These are phyloP conservation scores for Rutstroemia sp. DNA, from an alignment of 2,329 filamentous ascomycete species.

Conservation along the genomic window DNA sequence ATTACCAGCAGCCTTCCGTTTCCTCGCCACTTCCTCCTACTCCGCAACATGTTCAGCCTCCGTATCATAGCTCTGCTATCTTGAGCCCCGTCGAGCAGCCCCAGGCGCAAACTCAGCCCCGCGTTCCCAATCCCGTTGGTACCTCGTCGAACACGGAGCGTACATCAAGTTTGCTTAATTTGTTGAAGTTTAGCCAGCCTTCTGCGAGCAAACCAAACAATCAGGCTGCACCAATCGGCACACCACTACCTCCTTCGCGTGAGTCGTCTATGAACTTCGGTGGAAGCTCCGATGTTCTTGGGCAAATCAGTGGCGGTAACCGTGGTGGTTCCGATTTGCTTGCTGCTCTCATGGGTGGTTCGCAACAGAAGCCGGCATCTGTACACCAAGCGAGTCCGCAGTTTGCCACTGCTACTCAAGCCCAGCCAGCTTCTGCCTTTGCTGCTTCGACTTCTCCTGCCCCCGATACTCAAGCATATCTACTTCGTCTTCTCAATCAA, in stretches of 20 bases:
- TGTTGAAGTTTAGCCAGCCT: conserved; percentile 56
- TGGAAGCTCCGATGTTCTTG: conserved; percentile 16
- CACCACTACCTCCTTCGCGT: conserved; percentile 25
- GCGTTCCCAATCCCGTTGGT: conserved; percentile 30
- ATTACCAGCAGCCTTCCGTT: conserved; percentile 48
- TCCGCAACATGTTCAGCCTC: conserved; percentile 43
- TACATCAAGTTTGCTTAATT: conserved; percentile 52
- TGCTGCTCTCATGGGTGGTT: conserved; percentile 26
- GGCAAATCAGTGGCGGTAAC: conserved; percentile 14
- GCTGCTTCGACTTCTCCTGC: conserved; percentile 45
- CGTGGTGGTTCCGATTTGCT: conserved; percentile 25
- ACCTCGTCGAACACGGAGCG: conserved; percentile 37
- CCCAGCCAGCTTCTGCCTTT: conserved; percentile 15
- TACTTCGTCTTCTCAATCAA: conserved; percentile 79
- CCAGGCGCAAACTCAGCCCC: conserved; percentile 18
- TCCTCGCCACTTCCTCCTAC: conserved; percentile 53
- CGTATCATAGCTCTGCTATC: conserved; percentile 49
- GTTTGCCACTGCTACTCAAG: conserved; percentile 21
- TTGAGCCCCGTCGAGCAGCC: conserved; percentile 47
- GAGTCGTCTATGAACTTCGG: conserved; percentile 21
- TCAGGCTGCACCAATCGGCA: conserved; percentile 24
- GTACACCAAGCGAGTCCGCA: conserved; percentile 13
- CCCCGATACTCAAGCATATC: conserved; percentile 72
- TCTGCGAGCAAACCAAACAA: conserved; percentile 20
- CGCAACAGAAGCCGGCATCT: conserved; percentile 18